phyloP scores from a whole-genome alignment of 352 stramenopile species.

The Globisporangium echinulatum region DNA sequence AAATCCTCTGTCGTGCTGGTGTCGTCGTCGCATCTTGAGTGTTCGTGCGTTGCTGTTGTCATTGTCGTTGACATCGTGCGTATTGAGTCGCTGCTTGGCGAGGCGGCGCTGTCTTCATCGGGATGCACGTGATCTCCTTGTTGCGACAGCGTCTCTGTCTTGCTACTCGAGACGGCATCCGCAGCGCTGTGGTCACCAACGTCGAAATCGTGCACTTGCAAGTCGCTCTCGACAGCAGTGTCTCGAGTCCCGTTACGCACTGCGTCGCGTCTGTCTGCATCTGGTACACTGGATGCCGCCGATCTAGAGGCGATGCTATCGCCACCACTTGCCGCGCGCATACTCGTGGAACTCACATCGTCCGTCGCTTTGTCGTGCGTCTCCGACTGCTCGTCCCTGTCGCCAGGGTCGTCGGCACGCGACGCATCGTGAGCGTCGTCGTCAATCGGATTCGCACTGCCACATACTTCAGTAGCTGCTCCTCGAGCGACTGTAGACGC shows the following conservation, averaged over 20 bases:
- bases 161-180: too few species aligned
- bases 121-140: background rate
- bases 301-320: too few species aligned
- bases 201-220: slow-evolving; percentile 3
- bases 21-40: background rate
- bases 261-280: background rate
- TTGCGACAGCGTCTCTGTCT: background rate
- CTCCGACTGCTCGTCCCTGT: slow-evolving; percentile 3
- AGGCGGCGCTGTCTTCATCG: too few species aligned
- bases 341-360: slow-evolving; percentile 1
- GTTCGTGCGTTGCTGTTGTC: background rate
- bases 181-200: background rate
- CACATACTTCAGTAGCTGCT: background rate
- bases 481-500: too few species aligned
- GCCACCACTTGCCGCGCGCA: background rate
- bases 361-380: slow-evolving; percentile 2
- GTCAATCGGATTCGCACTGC: too few species aligned
- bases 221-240: background rate
- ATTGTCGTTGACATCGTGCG: too few species aligned
- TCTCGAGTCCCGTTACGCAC: background rate
- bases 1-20: background rate
- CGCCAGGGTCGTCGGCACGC: too few species aligned
- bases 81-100: too few species aligned
- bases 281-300: too few species aligned
- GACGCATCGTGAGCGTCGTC: too few species aligned